phyloP scores from a whole-genome alignment of 2,329 filamentous ascomycete species.

The Plectosphaerella cucumerina region DNA sequence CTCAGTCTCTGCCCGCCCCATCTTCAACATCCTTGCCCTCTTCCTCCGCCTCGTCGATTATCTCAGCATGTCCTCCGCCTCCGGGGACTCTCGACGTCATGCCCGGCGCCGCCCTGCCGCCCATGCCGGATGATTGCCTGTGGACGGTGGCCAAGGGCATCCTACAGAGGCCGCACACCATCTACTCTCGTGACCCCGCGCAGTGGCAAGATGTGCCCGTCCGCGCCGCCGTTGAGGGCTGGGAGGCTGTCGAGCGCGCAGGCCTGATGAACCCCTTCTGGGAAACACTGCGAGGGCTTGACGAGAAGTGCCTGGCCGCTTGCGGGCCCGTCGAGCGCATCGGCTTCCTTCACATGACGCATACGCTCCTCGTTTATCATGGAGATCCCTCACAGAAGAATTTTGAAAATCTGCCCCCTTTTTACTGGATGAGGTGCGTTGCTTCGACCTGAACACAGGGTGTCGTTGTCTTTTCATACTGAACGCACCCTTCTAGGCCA shows the following conservation, averaged over 20 bases:
- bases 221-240: slow-evolving; percentile 20
- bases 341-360: slow-evolving; percentile 18
- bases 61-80: too few species aligned
- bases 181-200: slow-evolving; percentile 4
- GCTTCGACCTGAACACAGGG: too few species aligned
- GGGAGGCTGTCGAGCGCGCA: slow-evolving; percentile 20
- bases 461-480: neutral
- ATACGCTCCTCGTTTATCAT: slow-evolving; percentile 19
- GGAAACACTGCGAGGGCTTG: slow-evolving; percentile 18
- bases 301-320: slow-evolving; percentile 16
- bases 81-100: too few species aligned
- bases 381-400: slow-evolving; percentile 17
- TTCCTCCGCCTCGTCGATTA: neutral
- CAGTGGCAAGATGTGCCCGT: slow-evolving; percentile 19
- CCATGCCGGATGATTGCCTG: slow-evolving; percentile 8
- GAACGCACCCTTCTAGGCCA: slow-evolving; percentile 13
- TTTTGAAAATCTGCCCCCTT: slow-evolving; percentile 16
- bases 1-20: neutral
- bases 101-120: neutral
- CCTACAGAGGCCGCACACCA: slow-evolving; percentile 7
- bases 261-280: slow-evolving; percentile 20
- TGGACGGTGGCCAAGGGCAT: slow-evolving; percentile 21
- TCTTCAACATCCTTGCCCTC: neutral
- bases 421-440: slow-evolving; percentile 20
- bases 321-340: slow-evolving; percentile 17